Evolutionary conservation across 2,329 filamentous ascomycete species (phyloP).

Genomic region (Botrytis squamosa): DNA sequence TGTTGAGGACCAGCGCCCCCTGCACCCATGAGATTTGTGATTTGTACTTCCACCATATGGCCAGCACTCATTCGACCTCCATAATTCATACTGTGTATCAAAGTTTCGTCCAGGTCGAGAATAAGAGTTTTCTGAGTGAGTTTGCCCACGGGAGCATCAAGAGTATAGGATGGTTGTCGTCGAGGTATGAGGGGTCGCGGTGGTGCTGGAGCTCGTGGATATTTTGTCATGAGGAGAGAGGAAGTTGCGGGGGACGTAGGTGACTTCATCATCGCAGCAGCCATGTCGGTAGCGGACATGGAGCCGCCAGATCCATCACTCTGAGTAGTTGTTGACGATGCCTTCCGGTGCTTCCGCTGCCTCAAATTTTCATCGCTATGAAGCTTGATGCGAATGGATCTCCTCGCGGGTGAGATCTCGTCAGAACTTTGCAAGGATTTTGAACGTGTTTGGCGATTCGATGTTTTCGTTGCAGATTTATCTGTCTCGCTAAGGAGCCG

Average conservation of each 20-base stretch:
- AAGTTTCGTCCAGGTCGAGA: constrained; percentile 91
- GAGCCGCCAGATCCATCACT: constrained; percentile 41
- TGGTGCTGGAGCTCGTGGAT: constrained; percentile 84
- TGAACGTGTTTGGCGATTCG: constrained; percentile 57
- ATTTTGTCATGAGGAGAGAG: constrained; percentile 71
- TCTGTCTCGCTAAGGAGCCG: constrained; percentile 32
- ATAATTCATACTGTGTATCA: constrained; percentile 98
- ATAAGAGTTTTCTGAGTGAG: constrained; percentile 88
- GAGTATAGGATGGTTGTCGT: constrained; percentile 81
- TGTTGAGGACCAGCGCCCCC: constrained; percentile 80
- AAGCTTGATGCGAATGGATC: constrained; percentile 88
- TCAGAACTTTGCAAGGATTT: constrained; percentile 60
- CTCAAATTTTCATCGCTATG: constrained; percentile 75
- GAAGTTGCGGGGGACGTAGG: constrained; percentile 75
- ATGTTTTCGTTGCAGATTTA: constrained; percentile 24
- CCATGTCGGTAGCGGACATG: constrained; percentile 47
- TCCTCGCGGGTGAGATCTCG: constrained; percentile 65
- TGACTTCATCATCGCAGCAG: constrained; percentile 82
- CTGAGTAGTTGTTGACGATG: constrained; percentile 48
- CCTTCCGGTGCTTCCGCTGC: constrained; percentile 69
- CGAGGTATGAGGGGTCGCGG: constrained; percentile 86
- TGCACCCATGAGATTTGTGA: constrained; percentile 69
- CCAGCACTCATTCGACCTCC: constrained; percentile 93
- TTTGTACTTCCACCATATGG: constrained; percentile 97
- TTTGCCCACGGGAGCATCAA: constrained; percentile 50